Evolutionary conservation across 257 asterid species (phyloP).

Genomic region (Nicotiana knightiana): DNA sequence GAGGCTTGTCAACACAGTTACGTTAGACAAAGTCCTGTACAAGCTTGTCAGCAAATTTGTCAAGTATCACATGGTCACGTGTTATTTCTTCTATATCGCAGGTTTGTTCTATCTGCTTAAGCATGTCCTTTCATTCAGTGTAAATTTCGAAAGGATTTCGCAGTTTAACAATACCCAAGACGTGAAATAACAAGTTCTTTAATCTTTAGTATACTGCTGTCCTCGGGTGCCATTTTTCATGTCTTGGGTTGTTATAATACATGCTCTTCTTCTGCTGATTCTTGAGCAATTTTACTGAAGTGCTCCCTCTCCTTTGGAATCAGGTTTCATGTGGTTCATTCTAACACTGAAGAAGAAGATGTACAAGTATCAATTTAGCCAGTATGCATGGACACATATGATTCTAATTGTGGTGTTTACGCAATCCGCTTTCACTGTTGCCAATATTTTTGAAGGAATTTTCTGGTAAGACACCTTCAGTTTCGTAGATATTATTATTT

Average conservation of each 20-base stretch:
- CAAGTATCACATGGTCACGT: constrained; percentile 92
- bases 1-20: constrained; percentile 76
- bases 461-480: constrained; percentile 47
- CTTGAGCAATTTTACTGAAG: constrained; percentile 1
- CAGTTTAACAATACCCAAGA: not conserved
- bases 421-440: constrained; percentile 70
- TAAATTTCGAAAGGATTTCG: not conserved
- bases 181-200: not conserved
- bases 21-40: constrained; percentile 58
- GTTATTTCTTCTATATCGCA: constrained; percentile 78
- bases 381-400: constrained; percentile 90
- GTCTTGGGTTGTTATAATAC: not conserved
- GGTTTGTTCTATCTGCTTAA: constrained; percentile 36
- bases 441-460: constrained; percentile 77
- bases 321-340: constrained; percentile 95
- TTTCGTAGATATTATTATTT: not conserved
- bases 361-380: constrained; percentile 93
- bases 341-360: constrained; percentile 80
- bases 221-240: not conserved
- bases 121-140: not conserved
- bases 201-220: not conserved
- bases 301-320: constrained; percentile 8
- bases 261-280: not conserved
- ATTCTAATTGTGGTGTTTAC: constrained; percentile 70
- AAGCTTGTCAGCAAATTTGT: constrained; percentile 59